A percentile compares a stretch with the other conserved stretches of the same genome.
Conservation (phyloP, 1,284 basidiomycete genomes). For the Xerocomus amazonicus region DNA sequence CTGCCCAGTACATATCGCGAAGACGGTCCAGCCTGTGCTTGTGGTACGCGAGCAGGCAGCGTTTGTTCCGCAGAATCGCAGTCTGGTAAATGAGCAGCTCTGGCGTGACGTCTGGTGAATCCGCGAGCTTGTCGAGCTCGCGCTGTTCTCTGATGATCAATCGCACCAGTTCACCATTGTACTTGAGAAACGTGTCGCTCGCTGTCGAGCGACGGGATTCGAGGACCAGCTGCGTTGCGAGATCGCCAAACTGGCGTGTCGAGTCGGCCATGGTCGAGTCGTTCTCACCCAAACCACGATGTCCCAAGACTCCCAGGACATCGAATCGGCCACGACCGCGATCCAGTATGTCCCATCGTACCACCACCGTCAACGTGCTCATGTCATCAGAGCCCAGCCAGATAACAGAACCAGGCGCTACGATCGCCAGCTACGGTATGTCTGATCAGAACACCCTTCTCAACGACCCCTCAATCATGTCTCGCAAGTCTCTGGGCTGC, state of each 20-base stretch:
- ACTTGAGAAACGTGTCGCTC: constrained; percentile 84
- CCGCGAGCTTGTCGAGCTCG: constrained; percentile 69
- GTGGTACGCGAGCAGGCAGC: constrained; percentile 92
- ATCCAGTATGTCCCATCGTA: constrained; percentile 39
- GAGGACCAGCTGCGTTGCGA: constrained; percentile 82
- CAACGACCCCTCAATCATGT: neutral
- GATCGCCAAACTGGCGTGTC: constrained; percentile 71
- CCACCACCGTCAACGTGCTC: neutral
- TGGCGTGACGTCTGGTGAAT: constrained; percentile 50
- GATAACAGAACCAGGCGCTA: constrained; percentile 87
- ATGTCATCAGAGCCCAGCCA: constrained; percentile 44
- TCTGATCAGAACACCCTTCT: neutral
- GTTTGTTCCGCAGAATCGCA: constrained; percentile 86
- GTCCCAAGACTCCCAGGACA: constrained; percentile 45
- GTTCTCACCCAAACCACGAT: constrained; percentile 21
- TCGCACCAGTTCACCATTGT: constrained; percentile 87
- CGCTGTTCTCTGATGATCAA: constrained; percentile 88
- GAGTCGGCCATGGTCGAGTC: constrained; percentile 24
- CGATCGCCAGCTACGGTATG: constrained; percentile 86
- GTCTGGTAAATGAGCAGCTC: constrained; percentile 85
- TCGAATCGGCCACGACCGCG: constrained; percentile 49
- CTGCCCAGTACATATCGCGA: constrained; percentile 83
- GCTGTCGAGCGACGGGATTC: constrained; percentile 83
- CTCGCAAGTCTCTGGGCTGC: constrained; percentile 84
- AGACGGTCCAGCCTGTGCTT: constrained; percentile 79